Conservation (phyloP, 164 flowering plant genomes). For the Warburgia ugandensis region DNA sequence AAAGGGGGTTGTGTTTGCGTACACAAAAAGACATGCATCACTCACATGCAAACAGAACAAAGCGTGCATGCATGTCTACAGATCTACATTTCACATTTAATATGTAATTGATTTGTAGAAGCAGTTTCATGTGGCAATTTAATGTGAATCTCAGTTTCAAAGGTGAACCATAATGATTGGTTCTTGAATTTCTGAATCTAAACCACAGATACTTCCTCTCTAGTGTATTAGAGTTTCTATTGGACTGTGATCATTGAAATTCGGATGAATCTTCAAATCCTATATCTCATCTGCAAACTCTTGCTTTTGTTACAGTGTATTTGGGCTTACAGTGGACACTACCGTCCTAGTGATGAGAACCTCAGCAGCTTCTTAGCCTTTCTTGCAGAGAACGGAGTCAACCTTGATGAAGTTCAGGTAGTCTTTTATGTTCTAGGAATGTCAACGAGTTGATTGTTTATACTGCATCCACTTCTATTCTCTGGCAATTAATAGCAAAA, state of each 20-base stretch:
- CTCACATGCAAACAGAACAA: no score
- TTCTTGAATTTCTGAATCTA: not conserved
- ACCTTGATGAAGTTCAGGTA: conserved; percentile 61
- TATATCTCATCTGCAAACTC: not conserved
- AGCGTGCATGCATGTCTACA: no score
- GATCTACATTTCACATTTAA: no score
- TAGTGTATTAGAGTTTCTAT: no score
- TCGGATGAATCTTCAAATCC: not conserved
- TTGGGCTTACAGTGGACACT: conserved; percentile 91
- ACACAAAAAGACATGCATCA: no score
- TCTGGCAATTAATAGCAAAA: not conserved
- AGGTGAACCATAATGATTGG: not conserved
- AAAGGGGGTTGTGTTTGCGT: no score
- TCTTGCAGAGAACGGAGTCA: conserved; percentile 60
- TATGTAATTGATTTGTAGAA: not conserved
- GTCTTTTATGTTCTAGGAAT: not conserved
- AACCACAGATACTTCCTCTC: no score
- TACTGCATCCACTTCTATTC: no score
- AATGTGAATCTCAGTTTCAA: not conserved
- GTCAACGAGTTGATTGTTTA: not conserved
- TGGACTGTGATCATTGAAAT: no score
- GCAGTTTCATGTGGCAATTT: not conserved
- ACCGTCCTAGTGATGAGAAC: conserved; percentile 69
- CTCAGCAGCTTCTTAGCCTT: conserved; percentile 46
- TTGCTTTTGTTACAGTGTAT: conserved; percentile 43